Evolutionary conservation across 106 monocot species (phyloP), one percentile per base, ranked within the genome.

Genomic region (Phalaenopsis aphrodite): DNA sequence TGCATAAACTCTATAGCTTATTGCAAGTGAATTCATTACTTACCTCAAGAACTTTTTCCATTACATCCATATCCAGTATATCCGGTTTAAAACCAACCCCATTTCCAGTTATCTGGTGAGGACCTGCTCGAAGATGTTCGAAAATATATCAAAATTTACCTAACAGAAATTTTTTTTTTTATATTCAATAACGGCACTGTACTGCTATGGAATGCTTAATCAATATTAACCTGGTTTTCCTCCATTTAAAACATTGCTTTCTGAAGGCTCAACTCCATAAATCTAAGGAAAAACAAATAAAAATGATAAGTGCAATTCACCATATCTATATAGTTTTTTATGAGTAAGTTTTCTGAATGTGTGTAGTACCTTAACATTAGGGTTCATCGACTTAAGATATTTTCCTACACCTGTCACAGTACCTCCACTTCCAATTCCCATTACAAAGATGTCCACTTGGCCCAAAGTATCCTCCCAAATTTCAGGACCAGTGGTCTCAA

Each of bases 191-290:
- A 66, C 30, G 8, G 5, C 19, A 66, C 66, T 66, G 5, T 6
- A 66, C 30, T 66, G 66, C 12, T 36, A 39, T 39, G 5, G 16
- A 69, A 36, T 69, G 38, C 38, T 15, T 10, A 36, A 38, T 15
- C 12, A 43, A 74, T 17, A 72, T 18, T 58, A 85, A 94, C 97
- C 97, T 84, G 97, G 94, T 82, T 94, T 88, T 42, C 97, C 97
- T 74, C 97, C 97, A 88, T 97, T 97, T 46, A 97, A 79, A 77
- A 97, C 19, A 82, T 97, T 97, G 43, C 94, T 92, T 84, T 97
- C 97, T 65, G 97, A 92, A 72, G 97, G 97, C 72, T 97, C 97
- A 43, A 97, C 89, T 65, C 97, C 97, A 78, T 94, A 97, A 83
- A 97, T 94, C 94, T 96, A 77, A 7, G 56, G 47, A 45, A 7